Evolutionary conservation across 208 protist species (phyloP).

Genomic region (Leishmania amazonensis): DNA sequence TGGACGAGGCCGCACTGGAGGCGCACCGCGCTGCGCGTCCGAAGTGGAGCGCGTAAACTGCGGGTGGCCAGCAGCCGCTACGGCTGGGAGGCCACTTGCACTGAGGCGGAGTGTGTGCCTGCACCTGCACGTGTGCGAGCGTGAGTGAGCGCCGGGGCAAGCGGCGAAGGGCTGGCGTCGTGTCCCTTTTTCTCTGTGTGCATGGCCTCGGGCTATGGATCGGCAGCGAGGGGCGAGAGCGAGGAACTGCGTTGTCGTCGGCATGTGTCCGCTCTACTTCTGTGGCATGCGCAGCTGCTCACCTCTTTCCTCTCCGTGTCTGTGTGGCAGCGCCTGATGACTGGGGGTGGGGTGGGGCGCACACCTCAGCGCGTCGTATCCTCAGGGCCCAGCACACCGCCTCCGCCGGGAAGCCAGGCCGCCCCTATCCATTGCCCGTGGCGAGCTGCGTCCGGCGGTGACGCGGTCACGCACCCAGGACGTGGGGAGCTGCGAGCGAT

Average conservation of each 20-base stretch:
- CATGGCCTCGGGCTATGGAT: neutral
- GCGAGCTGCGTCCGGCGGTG: neutral
- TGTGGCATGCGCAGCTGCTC: neutral
- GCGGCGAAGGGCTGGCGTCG: neutral
- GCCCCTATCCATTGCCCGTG: neutral
- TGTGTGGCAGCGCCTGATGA: neutral
- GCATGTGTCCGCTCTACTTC: neutral
- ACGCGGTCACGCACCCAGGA: neutral
- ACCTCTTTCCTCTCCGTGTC: neutral
- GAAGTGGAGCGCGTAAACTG: neutral
- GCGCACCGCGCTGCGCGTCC: neutral
- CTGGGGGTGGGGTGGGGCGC: too few relatives aligned
- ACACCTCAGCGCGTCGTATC: neutral
- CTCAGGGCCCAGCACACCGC: neutral
- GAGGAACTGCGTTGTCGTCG: neutral
- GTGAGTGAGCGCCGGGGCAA: neutral
- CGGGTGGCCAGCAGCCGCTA: neutral
- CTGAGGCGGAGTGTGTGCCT: neutral
- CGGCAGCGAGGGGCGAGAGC: neutral
- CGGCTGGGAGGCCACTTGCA: slow-evolving; percentile 1
- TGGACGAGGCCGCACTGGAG: slow-evolving; percentile 10
- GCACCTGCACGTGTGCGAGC: neutral
- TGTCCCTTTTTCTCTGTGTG: neutral
- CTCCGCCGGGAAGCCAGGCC: neutral
- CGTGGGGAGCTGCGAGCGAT: neutral